Evolutionary conservation across 2,329 filamentous ascomycete genomes (phyloP).

Genomic region (Aspergillus puulaauensis): DNA sequence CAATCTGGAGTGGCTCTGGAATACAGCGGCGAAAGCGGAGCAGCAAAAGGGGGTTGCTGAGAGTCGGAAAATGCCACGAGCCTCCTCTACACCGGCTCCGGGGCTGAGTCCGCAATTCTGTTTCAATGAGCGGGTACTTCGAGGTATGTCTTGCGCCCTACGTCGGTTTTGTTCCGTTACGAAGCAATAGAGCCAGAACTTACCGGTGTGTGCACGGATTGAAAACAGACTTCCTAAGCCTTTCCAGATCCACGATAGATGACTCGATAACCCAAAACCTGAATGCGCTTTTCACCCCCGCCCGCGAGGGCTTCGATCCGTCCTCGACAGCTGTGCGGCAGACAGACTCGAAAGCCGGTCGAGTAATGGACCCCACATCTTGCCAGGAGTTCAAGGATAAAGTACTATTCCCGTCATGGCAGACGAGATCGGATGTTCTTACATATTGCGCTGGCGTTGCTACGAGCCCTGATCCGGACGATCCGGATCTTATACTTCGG

Average conservation of each 20-base stretch:
- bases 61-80: slow-evolving; percentile 38
- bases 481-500: slow-evolving; percentile 71
- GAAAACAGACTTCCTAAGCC: slow-evolving; percentile 76
- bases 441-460: slow-evolving; percentile 89
- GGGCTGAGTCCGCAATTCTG: slow-evolving; percentile 72
- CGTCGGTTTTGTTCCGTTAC: background rate
- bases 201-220: slow-evolving; percentile 8
- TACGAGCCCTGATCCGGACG: slow-evolving; percentile 80
- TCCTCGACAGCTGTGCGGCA: slow-evolving; percentile 67
- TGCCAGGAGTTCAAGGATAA: slow-evolving; percentile 73
- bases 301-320: slow-evolving; percentile 72
- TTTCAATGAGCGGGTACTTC: slow-evolving; percentile 67
- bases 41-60: slow-evolving; percentile 21
- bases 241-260: slow-evolving; percentile 82
- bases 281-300: slow-evolving; percentile 80
- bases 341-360: slow-evolving; percentile 49
- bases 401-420: slow-evolving; percentile 87
- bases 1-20: slow-evolving; percentile 46
- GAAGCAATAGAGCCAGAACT: slow-evolving; percentile 1
- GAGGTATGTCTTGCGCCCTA: slow-evolving; percentile 53
- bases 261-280: slow-evolving; percentile 92
- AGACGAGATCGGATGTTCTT: slow-evolving; percentile 75
- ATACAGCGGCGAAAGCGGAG: slow-evolving; percentile 21
- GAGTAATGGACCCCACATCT: slow-evolving; percentile 58
- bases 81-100: slow-evolving; percentile 46